These are phyloP conservation scores for Podosphaera aphanis DNA, from an alignment of 2,329 filamentous ascomycete genomes.

Conservation along the genomic window DNA sequence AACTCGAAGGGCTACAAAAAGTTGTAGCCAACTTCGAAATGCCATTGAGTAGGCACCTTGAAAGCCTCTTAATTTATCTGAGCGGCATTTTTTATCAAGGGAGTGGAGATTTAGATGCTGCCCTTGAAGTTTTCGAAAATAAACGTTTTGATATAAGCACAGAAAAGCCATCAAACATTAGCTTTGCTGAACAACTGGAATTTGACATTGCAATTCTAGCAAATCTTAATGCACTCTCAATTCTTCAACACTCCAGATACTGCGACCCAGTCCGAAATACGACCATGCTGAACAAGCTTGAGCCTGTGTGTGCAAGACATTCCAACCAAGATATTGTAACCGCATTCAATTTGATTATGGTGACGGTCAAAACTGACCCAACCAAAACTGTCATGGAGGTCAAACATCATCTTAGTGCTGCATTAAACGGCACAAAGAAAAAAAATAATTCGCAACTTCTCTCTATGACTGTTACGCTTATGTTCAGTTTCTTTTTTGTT, in stretches of 20 bases:
- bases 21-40: slow-evolving; percentile 9
- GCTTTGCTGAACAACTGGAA: slow-evolving; percentile 25
- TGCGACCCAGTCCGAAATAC: slow-evolving; percentile 33
- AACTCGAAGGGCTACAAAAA: slow-evolving; percentile 8
- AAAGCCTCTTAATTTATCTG: slow-evolving; percentile 31
- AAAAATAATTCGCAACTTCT: slow-evolving; percentile 57
- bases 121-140: slow-evolving; percentile 42
- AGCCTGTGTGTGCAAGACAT: slow-evolving; percentile 43
- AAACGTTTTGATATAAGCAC: slow-evolving; percentile 29
- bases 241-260: slow-evolving; percentile 39
- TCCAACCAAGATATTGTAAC: slow-evolving; percentile 53
- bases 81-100: slow-evolving; percentile 55
- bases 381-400: slow-evolving; percentile 47
- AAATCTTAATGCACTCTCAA: slow-evolving; percentile 45
- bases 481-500: slow-evolving; percentile 45
- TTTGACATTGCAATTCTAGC: slow-evolving; percentile 43
- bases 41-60: slow-evolving; percentile 8
- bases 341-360: slow-evolving; percentile 53
- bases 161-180: slow-evolving; percentile 17
- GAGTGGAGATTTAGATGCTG: slow-evolving; percentile 45
- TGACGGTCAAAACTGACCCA: slow-evolving; percentile 38
- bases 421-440: slow-evolving; percentile 43
- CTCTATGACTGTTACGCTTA: slow-evolving; percentile 64
- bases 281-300: slow-evolving; percentile 39
- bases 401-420: slow-evolving; percentile 54